phyloP scores from a whole-genome alignment of 805 yeast genomes.

The Schwanniomyces pseudopolymorphus region DNA sequence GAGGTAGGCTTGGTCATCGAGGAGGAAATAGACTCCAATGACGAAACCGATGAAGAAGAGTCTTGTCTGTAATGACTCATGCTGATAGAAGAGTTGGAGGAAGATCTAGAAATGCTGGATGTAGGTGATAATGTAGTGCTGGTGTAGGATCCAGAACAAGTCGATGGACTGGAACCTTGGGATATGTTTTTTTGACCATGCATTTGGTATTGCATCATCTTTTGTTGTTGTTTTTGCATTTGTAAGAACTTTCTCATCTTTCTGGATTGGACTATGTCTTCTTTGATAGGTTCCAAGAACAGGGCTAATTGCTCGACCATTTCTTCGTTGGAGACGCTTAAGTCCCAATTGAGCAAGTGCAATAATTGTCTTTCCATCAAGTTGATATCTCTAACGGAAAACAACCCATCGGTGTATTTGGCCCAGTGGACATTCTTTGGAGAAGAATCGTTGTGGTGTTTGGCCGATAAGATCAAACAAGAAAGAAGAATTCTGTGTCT shows the following conservation, averaged over 20 bases:
- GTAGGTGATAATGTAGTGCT: constrained; percentile 1
- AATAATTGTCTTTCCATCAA: constrained; percentile 79
- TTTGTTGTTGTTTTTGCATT: constrained; percentile 19
- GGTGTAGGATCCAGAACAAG: not conserved
- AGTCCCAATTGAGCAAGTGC: constrained; percentile 69
- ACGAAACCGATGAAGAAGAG: constrained; percentile 15
- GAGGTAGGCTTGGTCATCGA: not conserved
- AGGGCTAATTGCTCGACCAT: constrained; percentile 39
- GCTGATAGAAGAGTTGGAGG: constrained; percentile 14
- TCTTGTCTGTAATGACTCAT: constrained; percentile 16
- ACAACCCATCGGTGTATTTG: constrained; percentile 71
- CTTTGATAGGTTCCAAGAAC: constrained; percentile 54
- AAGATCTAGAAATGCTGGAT: constrained; percentile 11
- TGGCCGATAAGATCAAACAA: constrained; percentile 69
- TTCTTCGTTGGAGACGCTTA: constrained; percentile 47
- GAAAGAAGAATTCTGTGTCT: constrained; percentile 76
- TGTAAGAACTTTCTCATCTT: constrained; percentile 32
- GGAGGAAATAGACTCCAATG: constrained; percentile 8
- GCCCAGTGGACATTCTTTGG: constrained; percentile 83
- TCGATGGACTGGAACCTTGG: constrained; percentile 4
- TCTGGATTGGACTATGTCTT: constrained; percentile 30
- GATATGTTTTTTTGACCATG: not conserved
- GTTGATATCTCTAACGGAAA: constrained; percentile 66
- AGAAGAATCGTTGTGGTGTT: constrained; percentile 74
- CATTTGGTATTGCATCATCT: constrained; percentile 12